A percentile compares a stretch with the other conserved stretches of the same genome.
Evolutionary conservation across 768 basidiomycete genomes (phyloP).

Genomic region (Lactifluus echinatus): DNA sequence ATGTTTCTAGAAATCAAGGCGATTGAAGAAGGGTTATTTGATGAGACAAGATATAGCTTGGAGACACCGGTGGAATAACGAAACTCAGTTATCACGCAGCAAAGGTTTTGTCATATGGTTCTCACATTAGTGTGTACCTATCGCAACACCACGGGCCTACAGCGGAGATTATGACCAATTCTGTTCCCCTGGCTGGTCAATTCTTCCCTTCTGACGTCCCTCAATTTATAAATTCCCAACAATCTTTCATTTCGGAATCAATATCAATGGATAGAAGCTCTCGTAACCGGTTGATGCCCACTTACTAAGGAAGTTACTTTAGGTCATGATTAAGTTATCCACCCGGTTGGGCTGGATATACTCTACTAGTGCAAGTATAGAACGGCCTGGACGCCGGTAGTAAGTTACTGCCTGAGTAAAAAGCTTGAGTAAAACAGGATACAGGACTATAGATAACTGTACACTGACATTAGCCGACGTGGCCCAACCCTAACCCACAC

Average conservation of each 20-base stretch:
- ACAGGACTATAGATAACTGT: too few relatives aligned
- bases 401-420: too few relatives aligned
- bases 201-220: neutral
- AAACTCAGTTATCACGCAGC: neutral
- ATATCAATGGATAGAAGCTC: too few relatives aligned
- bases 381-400: too few relatives aligned
- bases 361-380: neutral
- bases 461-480: too few relatives aligned
- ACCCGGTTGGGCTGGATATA: neutral
- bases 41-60: conserved; percentile 25
- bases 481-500: too few relatives aligned
- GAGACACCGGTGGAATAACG: conserved; percentile 6
- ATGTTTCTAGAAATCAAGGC: conserved; percentile 57
- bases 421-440: too few relatives aligned
- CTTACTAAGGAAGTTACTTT: neutral
- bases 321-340: neutral
- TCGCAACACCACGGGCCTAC: neutral
- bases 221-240: neutral
- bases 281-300: too few relatives aligned
- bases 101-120: neutral
- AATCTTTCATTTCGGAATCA: neutral
- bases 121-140: neutral
- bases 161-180: neutral
- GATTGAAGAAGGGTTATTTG: conserved; percentile 41
- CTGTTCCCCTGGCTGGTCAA: neutral